Conservation (phyloP, 371 early-diverging fungal genomes). For the Racocetra persica region DNA sequence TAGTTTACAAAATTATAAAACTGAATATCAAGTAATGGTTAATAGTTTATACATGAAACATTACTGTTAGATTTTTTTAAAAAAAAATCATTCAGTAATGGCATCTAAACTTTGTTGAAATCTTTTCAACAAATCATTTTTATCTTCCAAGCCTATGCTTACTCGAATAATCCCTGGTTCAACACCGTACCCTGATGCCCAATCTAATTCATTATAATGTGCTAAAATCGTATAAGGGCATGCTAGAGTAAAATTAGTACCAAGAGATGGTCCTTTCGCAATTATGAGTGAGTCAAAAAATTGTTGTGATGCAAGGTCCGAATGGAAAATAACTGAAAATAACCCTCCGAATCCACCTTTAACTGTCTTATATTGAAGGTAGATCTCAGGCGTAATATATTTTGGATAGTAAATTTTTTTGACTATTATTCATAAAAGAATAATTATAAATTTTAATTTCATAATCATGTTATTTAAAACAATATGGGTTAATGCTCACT, state of each 20-base stretch:
- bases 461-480: neutral
- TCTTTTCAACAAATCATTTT: conserved; percentile 64
- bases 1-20: too few species aligned
- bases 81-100: conserved; percentile 46
- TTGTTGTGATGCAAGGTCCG: conserved; percentile 62
- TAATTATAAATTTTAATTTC: too few species aligned
- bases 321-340: conserved; percentile 80
- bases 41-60: too few species aligned
- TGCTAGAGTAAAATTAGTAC: conserved; percentile 95
- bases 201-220: conserved; percentile 92
- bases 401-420: conserved; percentile 85
- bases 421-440: conserved; percentile 57
- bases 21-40: too few species aligned
- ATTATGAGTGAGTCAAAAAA: conserved; percentile 86
- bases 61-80: too few species aligned
- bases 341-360: conserved; percentile 89
- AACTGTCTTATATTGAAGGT: conserved; percentile 64
- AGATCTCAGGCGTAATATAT: conserved; percentile 71
- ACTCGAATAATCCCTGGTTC: conserved; percentile 79
- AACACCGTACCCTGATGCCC: conserved; percentile 90
- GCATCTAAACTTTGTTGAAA: conserved; percentile 80
- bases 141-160: conserved; percentile 89
- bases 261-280: conserved; percentile 94
- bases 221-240: conserved; percentile 95
- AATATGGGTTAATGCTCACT: neutral